Base-by-base conservation (phyloP, 805 yeast genomes). In the Cyberlindnera meyerae region DNA sequence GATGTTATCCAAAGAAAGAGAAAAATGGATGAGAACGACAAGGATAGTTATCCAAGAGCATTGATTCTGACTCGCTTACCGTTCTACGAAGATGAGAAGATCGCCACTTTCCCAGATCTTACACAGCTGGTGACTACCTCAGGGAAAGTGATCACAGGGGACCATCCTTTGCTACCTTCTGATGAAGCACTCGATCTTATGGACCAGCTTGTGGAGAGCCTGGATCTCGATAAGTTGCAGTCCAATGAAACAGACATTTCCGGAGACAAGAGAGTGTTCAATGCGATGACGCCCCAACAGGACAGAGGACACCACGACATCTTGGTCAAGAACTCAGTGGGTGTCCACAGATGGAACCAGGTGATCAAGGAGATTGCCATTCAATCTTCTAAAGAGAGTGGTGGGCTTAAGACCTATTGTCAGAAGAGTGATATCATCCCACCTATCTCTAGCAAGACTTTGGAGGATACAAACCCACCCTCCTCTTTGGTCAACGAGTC, bases 61-160 rank as follows among this genome's bases (percentile, higher is more conserved):
- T 66, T 85, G 36, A 59, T 71, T 1, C 53, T 79, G 44, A 68
- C 69, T 11, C 62, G 79, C 31, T 53, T 87, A 11, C 93, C 96
- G 2, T 84, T 73, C 56, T 70, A 72, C 29, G 95, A 85, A 45
- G 96, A 88, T 55, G 82, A 77, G 44, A 73, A 75, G 46, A 64
- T 77, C 12, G 75, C 88, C 3, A 66, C 65, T 17, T 73, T 82
- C 47, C 63, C 68, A 6, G 52, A 55, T 26, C 44, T 75, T 18
- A 50, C 57, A 8, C 55, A 63, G 4, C 40, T 66, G 11, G 52
- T 48, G 18, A 65, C 67, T 1, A 59, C 60, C 1, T 51, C 60
- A 42, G 53, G 59, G 28, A 44, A 42, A 42, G 47, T 50, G 28
- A 24, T 47, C 29, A 47, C 45, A 31, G 40, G 44, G 30, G 49